Evolutionary conservation across 75 land plant species (phyloP), one percentile per base, ranked within the genome.

Genomic region (Pseudotsuga menziesii): DNA sequence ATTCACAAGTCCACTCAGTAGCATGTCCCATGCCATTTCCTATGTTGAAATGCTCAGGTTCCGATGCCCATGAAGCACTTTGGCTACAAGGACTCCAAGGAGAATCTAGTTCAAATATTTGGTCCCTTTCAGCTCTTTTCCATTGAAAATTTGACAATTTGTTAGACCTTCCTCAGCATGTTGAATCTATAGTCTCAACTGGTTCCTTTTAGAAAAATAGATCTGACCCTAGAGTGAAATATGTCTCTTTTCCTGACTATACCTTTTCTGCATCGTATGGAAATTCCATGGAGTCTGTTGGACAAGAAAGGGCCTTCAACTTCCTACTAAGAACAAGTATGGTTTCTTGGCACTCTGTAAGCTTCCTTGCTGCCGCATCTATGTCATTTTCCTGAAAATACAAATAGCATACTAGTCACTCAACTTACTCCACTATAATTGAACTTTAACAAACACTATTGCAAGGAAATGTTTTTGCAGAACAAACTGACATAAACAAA

Each of bases 331-430:
- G n/a, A n/a, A n/a, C n/a, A n/a, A n/a, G n/a, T n/a, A n/a, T n/a
- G n/a, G n/a, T n/a, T n/a, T n/a, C n/a, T n/a, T n/a, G n/a, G n/a
- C n/a, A 92, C 77, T 90, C 92, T 15, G 86, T 84, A 23, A 92
- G 79, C 75, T 88, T 92, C 27, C 82, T 85, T 70, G 92, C 90
- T 56, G 92, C 90, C 4, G 78, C 77, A 16, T 81, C 89, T 20
- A 86, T 70, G n/a, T 90, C 92, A 78, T 83, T 84, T 75, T 90
- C 91, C 85, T 81, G 83, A 44, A n/a, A n/a, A n/a, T n/a, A n/a
- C n/a, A n/a, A n/a, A n/a, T n/a, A n/a, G n/a, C n/a, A n/a, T n/a
- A n/a, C n/a, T n/a, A n/a, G n/a, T n/a, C n/a, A n/a, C n/a, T n/a
- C n/a, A n/a, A n/a, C n/a, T n/a, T n/a, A n/a, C n/a, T n/a, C n/a